phyloP scores from a whole-genome alignment of 2,329 filamentous ascomycete genomes.

The Arthrobotrys entomopaga region DNA sequence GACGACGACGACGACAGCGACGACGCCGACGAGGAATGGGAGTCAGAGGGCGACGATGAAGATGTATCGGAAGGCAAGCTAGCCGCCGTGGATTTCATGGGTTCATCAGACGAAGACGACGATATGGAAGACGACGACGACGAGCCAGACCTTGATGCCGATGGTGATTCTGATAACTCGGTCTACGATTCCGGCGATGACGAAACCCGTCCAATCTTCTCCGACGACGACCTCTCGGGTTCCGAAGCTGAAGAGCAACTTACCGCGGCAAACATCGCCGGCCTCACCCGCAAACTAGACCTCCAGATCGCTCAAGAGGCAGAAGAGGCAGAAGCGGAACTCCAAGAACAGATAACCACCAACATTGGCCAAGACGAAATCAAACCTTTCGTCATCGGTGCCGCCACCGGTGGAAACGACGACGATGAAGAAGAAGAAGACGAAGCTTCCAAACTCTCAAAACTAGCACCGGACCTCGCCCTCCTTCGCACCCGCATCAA shows the following conservation, averaged over 20 bases:
- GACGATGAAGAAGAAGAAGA: conserved; percentile 68
- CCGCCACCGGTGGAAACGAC: conserved; percentile 71
- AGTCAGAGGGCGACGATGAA: conserved; percentile 59
- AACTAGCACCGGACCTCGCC: conserved; percentile 88
- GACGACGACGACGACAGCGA: conserved; percentile 60
- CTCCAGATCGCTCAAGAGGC: conserved; percentile 79
- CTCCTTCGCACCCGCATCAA: conserved; percentile 88
- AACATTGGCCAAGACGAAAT: conserved; percentile 82
- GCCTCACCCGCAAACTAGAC: conserved; percentile 86
- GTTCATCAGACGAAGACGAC: conserved; percentile 58
- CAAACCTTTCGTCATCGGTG: conserved; percentile 71
- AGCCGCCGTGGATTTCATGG: conserved; percentile 56
- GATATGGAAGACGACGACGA: conserved; percentile 66
- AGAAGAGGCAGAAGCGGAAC: conserved; percentile 82
- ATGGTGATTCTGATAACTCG: conserved; percentile 66
- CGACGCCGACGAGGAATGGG: conserved; percentile 59
- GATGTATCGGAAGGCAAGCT: conserved; percentile 52
- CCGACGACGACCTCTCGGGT: conserved; percentile 84
- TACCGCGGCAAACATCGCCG: conserved; percentile 95
- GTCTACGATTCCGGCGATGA: conserved; percentile 77
- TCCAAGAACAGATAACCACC: conserved; percentile 81
- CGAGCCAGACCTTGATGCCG: conserved; percentile 65
- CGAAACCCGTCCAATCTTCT: conserved; percentile 78
- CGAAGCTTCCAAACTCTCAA: conserved; percentile 67
- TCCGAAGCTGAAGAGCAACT: conserved; percentile 89